Percentiles rank a stretch among this genome's conserved stretches.
These are phyloP conservation scores for Kodamaea leandrae DNA, from an alignment of 805 yeast genomes.

Conservation along the genomic window DNA sequence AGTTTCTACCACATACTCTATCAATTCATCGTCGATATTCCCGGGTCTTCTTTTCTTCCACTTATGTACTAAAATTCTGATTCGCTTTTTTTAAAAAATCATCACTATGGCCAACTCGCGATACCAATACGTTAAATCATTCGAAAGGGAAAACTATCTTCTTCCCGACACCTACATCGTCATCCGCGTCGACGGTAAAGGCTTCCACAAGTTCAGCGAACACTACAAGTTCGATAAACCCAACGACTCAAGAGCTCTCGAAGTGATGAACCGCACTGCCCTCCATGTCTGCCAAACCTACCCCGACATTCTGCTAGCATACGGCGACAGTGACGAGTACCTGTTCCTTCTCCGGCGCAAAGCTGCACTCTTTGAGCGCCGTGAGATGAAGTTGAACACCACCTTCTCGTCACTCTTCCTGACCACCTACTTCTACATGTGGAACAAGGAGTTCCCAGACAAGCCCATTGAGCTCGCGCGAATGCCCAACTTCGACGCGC, in stretches of 20 bases:
- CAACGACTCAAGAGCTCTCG: constrained; percentile 74
- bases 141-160: constrained; percentile 70
- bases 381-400: constrained; percentile 77
- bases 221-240: constrained; percentile 80
- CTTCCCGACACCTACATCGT: constrained; percentile 81
- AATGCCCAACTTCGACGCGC: constrained; percentile 85
- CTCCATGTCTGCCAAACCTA: constrained; percentile 56
- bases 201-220: constrained; percentile 82
- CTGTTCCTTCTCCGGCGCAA: constrained; percentile 68
- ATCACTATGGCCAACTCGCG: constrained; percentile 73
- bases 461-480: constrained; percentile 46
- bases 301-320: constrained; percentile 76
- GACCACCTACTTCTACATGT: constrained; percentile 65
- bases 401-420: constrained; percentile 82
- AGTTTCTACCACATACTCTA: too few relatives aligned
- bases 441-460: constrained; percentile 60
- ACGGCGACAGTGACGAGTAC: constrained; percentile 95
- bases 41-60: not conserved
- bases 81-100: constrained; percentile 2
- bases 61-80: too few relatives aligned
- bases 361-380: constrained; percentile 73
- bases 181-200: constrained; percentile 88
- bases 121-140: constrained; percentile 80
- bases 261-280: constrained; percentile 83
- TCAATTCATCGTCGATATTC: too few relatives aligned